phyloP scores from a whole-genome alignment of 352 stramenopile species.

The Globisporangium echinulatum region DNA sequence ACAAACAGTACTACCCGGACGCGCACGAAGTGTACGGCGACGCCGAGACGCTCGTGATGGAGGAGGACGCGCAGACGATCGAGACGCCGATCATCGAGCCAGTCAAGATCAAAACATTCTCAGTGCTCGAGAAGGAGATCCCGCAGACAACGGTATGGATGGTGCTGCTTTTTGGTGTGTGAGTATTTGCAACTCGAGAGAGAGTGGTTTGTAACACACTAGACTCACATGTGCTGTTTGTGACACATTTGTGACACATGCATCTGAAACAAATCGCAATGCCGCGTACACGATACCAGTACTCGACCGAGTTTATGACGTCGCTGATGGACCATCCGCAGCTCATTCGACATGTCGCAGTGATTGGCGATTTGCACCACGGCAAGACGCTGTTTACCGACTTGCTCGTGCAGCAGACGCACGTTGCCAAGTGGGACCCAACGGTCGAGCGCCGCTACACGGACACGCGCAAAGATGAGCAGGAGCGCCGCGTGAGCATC shows the following conservation, averaged over 20 bases:
- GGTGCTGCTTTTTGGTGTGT: too few species aligned
- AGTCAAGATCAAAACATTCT: conserved; percentile 92
- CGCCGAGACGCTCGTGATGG: conserved; percentile 95
- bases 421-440: conserved; percentile 77
- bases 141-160: conserved; percentile 51
- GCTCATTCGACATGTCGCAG: conserved; percentile 91
- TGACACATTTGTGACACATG: too few species aligned
- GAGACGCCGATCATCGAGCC: conserved; percentile 98
- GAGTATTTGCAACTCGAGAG: too few species aligned
- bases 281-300: conserved; percentile 21
- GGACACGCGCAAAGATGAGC: conserved; percentile 96
- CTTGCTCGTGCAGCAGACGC: conserved; percentile 88
- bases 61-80: conserved; percentile 98
- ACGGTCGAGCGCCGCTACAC: conserved; percentile 87
- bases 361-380: conserved; percentile 97
- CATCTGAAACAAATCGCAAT: too few species aligned
- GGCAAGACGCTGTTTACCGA: conserved; percentile 93
- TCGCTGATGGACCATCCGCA: conserved; percentile 87
- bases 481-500: conserved; percentile 95
- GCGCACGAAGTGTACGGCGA: conserved; percentile 96
- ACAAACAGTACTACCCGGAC: conserved; percentile 99
- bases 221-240: too few species aligned
- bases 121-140: conserved; percentile 74
- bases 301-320: conserved; percentile 86
- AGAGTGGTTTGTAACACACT: too few species aligned